Evolutionary conservation across 2,329 filamentous ascomycete genomes (phyloP).

Genomic region (Apiospora aurea): DNA sequence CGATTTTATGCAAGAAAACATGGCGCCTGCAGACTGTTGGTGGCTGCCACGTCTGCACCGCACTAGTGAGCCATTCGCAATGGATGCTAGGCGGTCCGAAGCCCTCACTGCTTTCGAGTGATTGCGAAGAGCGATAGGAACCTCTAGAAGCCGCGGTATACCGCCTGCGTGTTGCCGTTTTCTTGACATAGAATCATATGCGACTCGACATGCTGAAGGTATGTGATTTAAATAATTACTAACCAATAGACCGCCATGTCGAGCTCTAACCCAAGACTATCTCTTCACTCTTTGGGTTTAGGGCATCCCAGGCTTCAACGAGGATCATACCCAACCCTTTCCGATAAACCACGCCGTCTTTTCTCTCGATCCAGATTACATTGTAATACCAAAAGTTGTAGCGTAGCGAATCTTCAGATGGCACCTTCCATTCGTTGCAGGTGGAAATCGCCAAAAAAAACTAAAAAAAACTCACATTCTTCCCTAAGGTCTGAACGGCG

Average conservation of each 20-base stretch:
- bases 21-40: slow-evolving; percentile 3
- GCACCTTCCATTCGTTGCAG: no score
- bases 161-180: not conserved
- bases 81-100: not conserved
- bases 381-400: not conserved
- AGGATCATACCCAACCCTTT: not conserved
- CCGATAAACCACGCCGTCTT: not conserved
- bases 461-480: not conserved
- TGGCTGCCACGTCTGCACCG: not conserved
- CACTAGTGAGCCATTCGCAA: not conserved
- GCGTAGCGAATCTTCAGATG: no score
- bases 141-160: not conserved
- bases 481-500: no score
- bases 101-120: no score
- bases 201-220: no score
- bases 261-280: not conserved
- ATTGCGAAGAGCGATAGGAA: not conserved
- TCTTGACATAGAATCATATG: not conserved
- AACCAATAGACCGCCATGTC: no score
- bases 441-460: not conserved
- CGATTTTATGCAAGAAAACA: not conserved
- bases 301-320: not conserved
- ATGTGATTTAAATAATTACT: no score
- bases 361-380: not conserved
- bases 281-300: not conserved